These are phyloP conservation scores for Prunus padus DNA, from an alignment of 306 rosid genomes.

Conservation along the genomic window DNA sequence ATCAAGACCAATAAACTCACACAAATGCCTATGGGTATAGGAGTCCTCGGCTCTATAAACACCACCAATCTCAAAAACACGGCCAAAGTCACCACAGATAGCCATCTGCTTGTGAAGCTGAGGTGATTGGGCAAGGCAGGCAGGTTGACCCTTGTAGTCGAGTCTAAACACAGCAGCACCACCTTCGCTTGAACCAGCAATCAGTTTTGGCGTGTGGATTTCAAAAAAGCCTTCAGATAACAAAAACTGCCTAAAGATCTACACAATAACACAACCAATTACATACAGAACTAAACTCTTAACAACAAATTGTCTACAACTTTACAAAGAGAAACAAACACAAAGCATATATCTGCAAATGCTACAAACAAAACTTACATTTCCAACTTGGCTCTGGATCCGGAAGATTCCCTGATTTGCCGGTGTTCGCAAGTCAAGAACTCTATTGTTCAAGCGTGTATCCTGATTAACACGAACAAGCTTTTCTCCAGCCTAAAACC, in stretches of 20 bases:
- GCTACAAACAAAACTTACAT: constrained; percentile 28
- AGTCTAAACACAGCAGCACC: constrained; percentile 90
- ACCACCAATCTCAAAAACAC: constrained; percentile 87
- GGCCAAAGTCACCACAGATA: constrained; percentile 77
- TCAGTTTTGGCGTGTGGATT: constrained; percentile 83
- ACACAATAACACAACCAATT: constrained; percentile 26
- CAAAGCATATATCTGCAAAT: not conserved
- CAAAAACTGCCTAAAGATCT: constrained; percentile 79
- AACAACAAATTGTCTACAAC: not conserved
- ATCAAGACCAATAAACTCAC: constrained; percentile 95
- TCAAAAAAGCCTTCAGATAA: constrained; percentile 46
- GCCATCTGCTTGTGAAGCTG: constrained; percentile 98
- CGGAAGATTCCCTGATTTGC: constrained; percentile 83
- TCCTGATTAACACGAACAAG: constrained; percentile 91
- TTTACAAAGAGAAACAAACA: not conserved
- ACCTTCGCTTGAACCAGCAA: constrained; percentile 95
- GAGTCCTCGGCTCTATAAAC: constrained; percentile 95
- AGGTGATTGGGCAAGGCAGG: constrained; percentile 96
- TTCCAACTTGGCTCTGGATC: constrained; percentile 60
- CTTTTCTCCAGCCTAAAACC: constrained; percentile 68
- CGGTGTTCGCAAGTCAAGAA: constrained; percentile 70
- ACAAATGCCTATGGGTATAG: constrained; percentile 82
- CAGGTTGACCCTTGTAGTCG: constrained; percentile 84
- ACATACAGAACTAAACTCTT: not conserved
- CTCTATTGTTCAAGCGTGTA: constrained; percentile 72